These are phyloP conservation scores for Spergularia azorica DNA, from an alignment of 179 eudicot species.

Conservation along the genomic window DNA sequence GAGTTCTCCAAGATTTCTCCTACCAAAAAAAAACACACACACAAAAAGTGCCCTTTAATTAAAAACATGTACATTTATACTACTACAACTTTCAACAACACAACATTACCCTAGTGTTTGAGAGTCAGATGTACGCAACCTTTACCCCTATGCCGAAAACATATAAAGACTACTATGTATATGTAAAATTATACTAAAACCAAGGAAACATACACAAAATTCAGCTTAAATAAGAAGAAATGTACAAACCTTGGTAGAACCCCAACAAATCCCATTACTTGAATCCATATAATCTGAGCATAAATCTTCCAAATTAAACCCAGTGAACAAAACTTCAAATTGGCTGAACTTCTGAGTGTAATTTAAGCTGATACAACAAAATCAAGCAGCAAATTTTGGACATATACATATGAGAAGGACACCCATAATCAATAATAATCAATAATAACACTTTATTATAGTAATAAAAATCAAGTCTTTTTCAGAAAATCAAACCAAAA, in stretches of 20 bases:
- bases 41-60: not conserved
- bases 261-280: slow-evolving; percentile 51
- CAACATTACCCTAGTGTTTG: too few species aligned
- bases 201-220: not conserved
- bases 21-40: slow-evolving; percentile 14
- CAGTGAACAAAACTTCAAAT: slow-evolving; percentile 20
- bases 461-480: slow-evolving; percentile 14
- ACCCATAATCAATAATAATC: slow-evolving; percentile 1
- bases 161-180: too few species aligned
- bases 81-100: too few species aligned
- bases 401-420: slow-evolving; percentile 19
- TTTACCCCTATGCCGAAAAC: too few species aligned
- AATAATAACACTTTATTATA: not conserved
- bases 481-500: slow-evolving; percentile 24
- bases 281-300: slow-evolving; percentile 49
- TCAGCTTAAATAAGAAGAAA: not conserved
- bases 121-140: too few species aligned
- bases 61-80: not conserved
- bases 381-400: slow-evolving; percentile 12
- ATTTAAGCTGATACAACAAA: slow-evolving; percentile 22
- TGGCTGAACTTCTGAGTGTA: slow-evolving; percentile 3
- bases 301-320: slow-evolving; percentile 20
- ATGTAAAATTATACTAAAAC: too few species aligned
- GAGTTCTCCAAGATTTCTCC: slow-evolving; percentile 78
- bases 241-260: slow-evolving; percentile 31